Percentiles rank a stretch among this genome's conserved stretches.
Evolutionary conservation across 768 basidiomycete species (phyloP).

Genomic region (Tylopilus cervinicoccineus): DNA sequence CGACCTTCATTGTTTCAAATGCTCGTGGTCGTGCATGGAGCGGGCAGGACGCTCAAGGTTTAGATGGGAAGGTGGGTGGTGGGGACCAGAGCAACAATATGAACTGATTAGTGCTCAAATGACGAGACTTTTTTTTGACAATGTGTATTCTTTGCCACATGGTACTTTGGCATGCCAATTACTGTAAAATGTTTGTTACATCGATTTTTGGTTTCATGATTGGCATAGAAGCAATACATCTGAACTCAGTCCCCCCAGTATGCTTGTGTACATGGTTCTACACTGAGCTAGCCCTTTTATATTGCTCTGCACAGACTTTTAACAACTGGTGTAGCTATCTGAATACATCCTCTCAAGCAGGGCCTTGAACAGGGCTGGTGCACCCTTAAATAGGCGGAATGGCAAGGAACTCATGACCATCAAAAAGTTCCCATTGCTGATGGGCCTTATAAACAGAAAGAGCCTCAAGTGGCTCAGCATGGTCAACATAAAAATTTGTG

Average conservation of each 20-base stretch:
- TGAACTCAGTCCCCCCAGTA: too few species aligned
- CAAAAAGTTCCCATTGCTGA: constrained; percentile 2
- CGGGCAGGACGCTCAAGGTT: constrained; percentile 19
- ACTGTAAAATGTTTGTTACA: too few species aligned
- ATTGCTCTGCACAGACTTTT: too few species aligned
- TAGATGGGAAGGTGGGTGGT: constrained; percentile 16
- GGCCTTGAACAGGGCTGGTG: not conserved
- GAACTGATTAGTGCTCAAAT: constrained; percentile 7
- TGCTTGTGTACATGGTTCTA: too few species aligned
- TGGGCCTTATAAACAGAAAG: not conserved
- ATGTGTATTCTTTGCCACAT: constrained; percentile 16
- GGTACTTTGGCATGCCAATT: constrained; percentile 1
- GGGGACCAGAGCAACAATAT: constrained; percentile 11
- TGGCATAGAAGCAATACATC: too few species aligned
- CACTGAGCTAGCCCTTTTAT: too few species aligned
- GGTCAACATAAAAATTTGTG: not conserved
- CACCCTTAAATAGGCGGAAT: not conserved
- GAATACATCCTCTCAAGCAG: too few species aligned
- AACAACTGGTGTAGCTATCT: too few species aligned
- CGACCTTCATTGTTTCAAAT: constrained; percentile 6
- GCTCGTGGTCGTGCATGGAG: constrained; percentile 16
- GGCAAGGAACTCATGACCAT: not conserved
- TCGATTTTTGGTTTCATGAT: too few species aligned
- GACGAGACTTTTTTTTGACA: not conserved
- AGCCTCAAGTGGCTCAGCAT: not conserved